Evolutionary conservation across 352 stramenopile genomes (phyloP), one percentile per base, ranked within the genome.

Genomic region (Pythium brachiatum): DNA sequence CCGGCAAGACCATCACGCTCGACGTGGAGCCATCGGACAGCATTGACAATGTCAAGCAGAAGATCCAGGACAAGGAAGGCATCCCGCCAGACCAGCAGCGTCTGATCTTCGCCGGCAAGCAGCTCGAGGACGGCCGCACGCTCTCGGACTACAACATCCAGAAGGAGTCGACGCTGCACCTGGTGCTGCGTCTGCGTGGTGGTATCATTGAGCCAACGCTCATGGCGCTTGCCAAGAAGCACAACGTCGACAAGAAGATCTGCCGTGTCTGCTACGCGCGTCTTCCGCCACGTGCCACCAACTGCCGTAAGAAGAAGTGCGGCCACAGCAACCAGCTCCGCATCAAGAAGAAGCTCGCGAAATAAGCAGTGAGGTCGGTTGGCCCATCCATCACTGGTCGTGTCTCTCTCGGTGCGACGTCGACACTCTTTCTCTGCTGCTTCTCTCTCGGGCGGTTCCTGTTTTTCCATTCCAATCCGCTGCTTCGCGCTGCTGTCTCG

Each of bases 271-370:
- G 98, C 85, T 99, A 99, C 82, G 97, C 98, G 66, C 96, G 98
- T 90, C 95, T 99, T 55, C 98, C 97, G 43, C 97, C 97, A 52
- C 96, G 97, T 81, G 98, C 98, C 57, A 99, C 92, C 65, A 99
- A 99, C 92, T 99, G 98, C 95, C 94, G 98, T 75, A 99, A 99
- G 97, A 99, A 99, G 92, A 99, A 99, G 94, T 99, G 98, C 76
- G 98, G 98, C 75, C 98, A 99, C 90, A 99, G 96, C 67, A 98
- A 96, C 76, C 97, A 99, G 89, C 90, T 99, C 68, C 95, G 98
- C 77, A 96, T 98, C 79, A 99, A 99, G 97, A 99, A 99, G 92
- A 99, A 99, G 91, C 90, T 99, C 70, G 99, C 99, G 89, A 99
- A 99, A 97, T 86, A 70, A 57, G 62, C 56, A 48, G 11, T n/a